Conservation (phyloP, 805 yeast genomes). For the Candida coleopterorum region DNA sequence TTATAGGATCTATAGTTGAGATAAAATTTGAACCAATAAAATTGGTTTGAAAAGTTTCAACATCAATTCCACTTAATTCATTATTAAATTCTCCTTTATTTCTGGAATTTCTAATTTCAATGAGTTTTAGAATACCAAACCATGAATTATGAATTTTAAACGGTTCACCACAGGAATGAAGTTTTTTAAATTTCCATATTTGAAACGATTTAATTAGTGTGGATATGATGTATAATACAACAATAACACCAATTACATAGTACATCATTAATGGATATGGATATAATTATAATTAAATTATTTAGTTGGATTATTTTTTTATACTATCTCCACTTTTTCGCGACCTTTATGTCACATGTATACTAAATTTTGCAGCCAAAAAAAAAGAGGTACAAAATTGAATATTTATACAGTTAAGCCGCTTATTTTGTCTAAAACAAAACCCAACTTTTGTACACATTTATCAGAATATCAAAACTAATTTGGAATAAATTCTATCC, state of each 20-base stretch:
- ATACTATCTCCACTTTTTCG: too few relatives aligned
- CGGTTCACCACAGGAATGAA: neutral
- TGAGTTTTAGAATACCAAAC: neutral
- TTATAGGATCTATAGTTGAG: constrained; percentile 32
- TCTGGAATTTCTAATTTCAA: constrained; percentile 1
- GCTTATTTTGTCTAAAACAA: too few relatives aligned
- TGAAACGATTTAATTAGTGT: neutral
- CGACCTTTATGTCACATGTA: too few relatives aligned
- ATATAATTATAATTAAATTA: too few relatives aligned
- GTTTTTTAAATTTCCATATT: neutral
- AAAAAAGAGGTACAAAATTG: too few relatives aligned
- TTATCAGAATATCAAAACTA: too few relatives aligned
- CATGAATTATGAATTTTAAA: neutral
- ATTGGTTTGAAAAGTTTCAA: constrained; percentile 1
- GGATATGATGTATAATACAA: neutral
- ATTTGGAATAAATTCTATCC: too few relatives aligned
- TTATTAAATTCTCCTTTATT: neutral
- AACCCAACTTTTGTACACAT: too few relatives aligned
- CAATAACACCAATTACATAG: neutral
- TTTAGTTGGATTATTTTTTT: too few relatives aligned
- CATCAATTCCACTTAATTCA: neutral
- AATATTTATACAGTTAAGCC: too few relatives aligned
- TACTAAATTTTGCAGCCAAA: too few relatives aligned
- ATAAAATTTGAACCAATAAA: neutral
- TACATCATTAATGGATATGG: too few relatives aligned